phyloP scores from a whole-genome alignment of 176 grass and related monocot genomes.

The Eremochloa ophiuroides region DNA sequence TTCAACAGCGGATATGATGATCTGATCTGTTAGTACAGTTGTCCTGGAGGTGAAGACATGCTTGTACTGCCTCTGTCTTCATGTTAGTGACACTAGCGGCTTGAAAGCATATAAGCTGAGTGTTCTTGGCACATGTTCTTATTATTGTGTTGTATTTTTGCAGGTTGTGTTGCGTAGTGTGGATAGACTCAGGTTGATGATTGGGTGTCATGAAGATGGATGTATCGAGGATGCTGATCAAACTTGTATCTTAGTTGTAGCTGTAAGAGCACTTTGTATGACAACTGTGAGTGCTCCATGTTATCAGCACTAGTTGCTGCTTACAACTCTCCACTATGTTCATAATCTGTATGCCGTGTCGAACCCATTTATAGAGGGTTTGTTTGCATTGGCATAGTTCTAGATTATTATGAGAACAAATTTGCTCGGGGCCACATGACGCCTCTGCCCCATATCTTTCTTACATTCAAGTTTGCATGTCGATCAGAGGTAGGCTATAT shows the following conservation, averaged over 20 bases:
- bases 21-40: slow-evolving; percentile 25
- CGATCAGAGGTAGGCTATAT: background rate
- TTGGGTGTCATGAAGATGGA: background rate
- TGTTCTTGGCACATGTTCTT: background rate
- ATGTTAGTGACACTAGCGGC: slow-evolving; percentile 14
- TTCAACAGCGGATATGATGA: slow-evolving; percentile 55
- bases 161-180: background rate
- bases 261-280: slow-evolving; percentile 18
- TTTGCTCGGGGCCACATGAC: background rate
- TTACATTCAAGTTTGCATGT: background rate
- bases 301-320: slow-evolving; percentile 22
- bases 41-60: slow-evolving; percentile 32
- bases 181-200: background rate
- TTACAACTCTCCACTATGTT: background rate
- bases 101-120: background rate
- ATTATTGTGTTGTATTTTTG: background rate
- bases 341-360: slow-evolving; percentile 21
- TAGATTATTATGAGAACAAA: background rate
- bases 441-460: background rate
- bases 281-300: slow-evolving; percentile 8
- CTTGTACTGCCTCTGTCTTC: background rate
- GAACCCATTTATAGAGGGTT: slow-evolving; percentile 15
- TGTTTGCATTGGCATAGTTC: background rate
- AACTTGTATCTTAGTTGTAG: slow-evolving; percentile 33
- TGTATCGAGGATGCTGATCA: background rate